These are phyloP conservation scores for Eutrema japonicum DNA, from an alignment of 345 rosid species.

Conservation along the genomic window DNA sequence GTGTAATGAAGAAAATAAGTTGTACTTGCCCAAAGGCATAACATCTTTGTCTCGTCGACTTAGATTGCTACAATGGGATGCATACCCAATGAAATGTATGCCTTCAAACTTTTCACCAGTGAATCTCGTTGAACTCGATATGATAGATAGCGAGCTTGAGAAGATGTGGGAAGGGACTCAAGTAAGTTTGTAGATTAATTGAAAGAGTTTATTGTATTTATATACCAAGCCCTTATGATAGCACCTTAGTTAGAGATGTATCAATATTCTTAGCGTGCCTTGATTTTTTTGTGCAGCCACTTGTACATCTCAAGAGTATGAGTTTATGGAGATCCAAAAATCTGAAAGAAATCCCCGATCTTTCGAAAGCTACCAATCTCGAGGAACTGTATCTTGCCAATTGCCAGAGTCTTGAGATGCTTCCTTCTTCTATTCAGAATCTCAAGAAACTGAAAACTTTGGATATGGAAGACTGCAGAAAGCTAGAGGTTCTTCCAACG, in stretches of 20 bases:
- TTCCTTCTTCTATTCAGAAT: constrained; percentile 15
- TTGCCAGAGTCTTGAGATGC: constrained; percentile 19
- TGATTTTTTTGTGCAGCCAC: background rate
- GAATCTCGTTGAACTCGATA: constrained; percentile 4
- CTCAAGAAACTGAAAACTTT: constrained; percentile 19
- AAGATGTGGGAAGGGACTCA: background rate
- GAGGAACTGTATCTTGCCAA: constrained; percentile 13
- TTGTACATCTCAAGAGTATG: constrained; percentile 15
- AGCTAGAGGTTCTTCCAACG: constrained; percentile 3
- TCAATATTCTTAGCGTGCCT: background rate
- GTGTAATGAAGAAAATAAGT: constrained; percentile 4
- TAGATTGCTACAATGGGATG: constrained; percentile 5
- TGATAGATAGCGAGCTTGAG: constrained; percentile 17
- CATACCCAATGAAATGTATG: constrained; percentile 15
- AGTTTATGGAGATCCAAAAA: constrained; percentile 2
- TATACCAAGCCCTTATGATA: background rate
- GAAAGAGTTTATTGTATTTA: background rate
- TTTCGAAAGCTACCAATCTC: constrained; percentile 19
- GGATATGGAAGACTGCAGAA: constrained; percentile 15
- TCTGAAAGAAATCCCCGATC: constrained; percentile 20
- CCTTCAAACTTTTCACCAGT: constrained; percentile 10
- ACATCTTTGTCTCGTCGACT: constrained; percentile 9
- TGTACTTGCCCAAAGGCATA: constrained; percentile 16
- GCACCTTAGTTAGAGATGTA: background rate
- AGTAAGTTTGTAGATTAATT: background rate